Conservation (phyloP, 75 land plant genomes). For the Selaginella tamariscina region DNA sequence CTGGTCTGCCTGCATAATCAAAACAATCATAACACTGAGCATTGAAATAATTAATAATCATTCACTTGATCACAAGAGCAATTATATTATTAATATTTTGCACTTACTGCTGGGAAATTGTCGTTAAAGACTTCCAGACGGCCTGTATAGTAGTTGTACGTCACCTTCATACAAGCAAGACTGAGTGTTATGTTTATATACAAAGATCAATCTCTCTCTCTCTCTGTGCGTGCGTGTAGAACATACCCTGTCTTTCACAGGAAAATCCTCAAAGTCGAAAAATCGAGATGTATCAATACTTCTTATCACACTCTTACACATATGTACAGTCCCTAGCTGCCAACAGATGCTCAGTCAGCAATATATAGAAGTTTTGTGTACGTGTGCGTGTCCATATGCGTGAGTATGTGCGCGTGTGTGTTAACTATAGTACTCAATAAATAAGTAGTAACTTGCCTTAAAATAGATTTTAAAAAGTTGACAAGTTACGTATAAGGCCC, state of each 20-base stretch:
- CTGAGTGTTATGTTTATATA: not conserved
- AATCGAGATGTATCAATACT: slow-evolving; percentile 97
- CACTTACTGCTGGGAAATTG: slow-evolving; percentile 75
- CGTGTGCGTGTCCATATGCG: too few relatives aligned
- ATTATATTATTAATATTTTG: too few relatives aligned
- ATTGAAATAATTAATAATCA: slow-evolving; percentile 5
- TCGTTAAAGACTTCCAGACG: slow-evolving; percentile 97
- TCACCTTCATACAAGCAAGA: slow-evolving; percentile 42
- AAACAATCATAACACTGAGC: not conserved
- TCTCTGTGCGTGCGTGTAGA: too few relatives aligned
- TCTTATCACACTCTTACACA: slow-evolving; percentile 96
- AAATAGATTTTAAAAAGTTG: slow-evolving; percentile 95
- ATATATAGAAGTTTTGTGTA: not conserved
- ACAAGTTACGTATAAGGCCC: slow-evolving; percentile 95
- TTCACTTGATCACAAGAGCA: slow-evolving; percentile 14
- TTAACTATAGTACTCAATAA: too few relatives aligned
- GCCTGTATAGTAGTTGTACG: slow-evolving; percentile 98
- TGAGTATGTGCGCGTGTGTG: too few relatives aligned
- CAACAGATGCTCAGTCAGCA: not conserved
- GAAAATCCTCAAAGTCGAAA: slow-evolving; percentile 98
- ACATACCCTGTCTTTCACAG: slow-evolving; percentile 71
- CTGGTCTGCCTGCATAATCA: slow-evolving; percentile 72
- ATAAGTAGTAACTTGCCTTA: slow-evolving; percentile 40
- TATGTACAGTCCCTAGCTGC: slow-evolving; percentile 97
- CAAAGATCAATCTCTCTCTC: too few relatives aligned